Conservation (phyloP, 371 early-diverging fungal genomes). For the Mucor circinelloides region DNA sequence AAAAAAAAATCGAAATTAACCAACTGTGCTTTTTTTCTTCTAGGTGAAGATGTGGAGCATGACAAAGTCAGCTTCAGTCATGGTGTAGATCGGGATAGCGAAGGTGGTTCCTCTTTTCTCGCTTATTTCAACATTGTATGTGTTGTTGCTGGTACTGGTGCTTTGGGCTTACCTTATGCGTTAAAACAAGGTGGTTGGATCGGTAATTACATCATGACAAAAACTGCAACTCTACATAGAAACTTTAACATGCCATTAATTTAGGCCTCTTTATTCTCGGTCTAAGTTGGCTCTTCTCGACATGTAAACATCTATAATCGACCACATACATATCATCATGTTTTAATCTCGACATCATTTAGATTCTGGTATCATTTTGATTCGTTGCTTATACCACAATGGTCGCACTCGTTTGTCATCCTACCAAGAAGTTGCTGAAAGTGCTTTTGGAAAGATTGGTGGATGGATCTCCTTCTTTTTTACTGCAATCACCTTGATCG, state of each 20-base stretch:
- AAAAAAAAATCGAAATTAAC: background rate
- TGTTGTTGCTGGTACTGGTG: constrained; percentile 86
- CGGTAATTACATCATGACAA: constrained; percentile 33
- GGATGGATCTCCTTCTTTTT: constrained; percentile 67
- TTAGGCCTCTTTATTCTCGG: constrained; percentile 41
- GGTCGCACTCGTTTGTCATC: constrained; percentile 43
- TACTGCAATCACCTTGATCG: constrained; percentile 65
- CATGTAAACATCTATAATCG: constrained; percentile 28
- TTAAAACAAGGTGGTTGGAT: constrained; percentile 85
- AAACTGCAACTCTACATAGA: background rate
- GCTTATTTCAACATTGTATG: constrained; percentile 74
- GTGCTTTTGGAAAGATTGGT: constrained; percentile 67
- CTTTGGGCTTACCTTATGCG: constrained; percentile 83
- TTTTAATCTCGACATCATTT: constrained; percentile 33
- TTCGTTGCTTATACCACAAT: constrained; percentile 75
- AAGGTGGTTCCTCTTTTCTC: constrained; percentile 40
- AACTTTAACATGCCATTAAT: background rate
- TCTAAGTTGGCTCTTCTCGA: constrained; percentile 43
- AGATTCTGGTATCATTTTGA: constrained; percentile 72
- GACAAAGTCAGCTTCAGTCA: constrained; percentile 30
- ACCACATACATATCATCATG: background rate
- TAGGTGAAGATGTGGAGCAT: constrained; percentile 4
- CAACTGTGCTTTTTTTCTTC: background rate
- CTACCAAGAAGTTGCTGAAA: constrained; percentile 62
- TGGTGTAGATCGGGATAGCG: constrained; percentile 34